Evolutionary conservation across 225 moss, liverwort and hornwort genomes (phyloP).

Genomic region (Bryoerythrophyllum caledonicum): DNA sequence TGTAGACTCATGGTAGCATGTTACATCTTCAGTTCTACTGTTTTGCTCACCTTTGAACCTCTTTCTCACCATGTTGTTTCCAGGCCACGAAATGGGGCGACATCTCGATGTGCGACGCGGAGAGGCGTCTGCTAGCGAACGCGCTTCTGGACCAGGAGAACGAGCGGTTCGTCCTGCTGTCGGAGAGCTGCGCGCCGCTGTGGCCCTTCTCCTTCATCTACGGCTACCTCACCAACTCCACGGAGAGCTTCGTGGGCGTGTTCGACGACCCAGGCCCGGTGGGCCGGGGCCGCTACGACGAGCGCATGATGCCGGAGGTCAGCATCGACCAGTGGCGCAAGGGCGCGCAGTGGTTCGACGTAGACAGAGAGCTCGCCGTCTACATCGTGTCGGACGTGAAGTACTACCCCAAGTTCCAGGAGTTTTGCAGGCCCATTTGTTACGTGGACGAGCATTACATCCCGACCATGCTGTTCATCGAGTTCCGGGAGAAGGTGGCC

Average conservation of each 20-base stretch:
- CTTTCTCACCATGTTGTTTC: background rate
- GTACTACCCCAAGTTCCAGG: constrained; percentile 58
- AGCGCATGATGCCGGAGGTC: constrained; percentile 60
- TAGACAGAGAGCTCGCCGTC: constrained; percentile 45
- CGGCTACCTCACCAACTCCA: constrained; percentile 41
- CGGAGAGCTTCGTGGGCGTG: constrained; percentile 60
- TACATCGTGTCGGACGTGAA: constrained; percentile 53
- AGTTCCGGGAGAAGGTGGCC: constrained; percentile 40
- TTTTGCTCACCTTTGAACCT: too few relatives aligned
- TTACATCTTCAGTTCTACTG: background rate
- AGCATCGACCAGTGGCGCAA: constrained; percentile 60
- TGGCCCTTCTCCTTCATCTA: constrained; percentile 70
- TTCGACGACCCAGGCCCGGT: constrained; percentile 61
- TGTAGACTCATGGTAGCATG: background rate
- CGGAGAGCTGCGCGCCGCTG: constrained; percentile 77
- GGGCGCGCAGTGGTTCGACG: constrained; percentile 66
- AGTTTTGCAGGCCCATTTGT: constrained; percentile 53
- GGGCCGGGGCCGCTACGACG: constrained; percentile 53
- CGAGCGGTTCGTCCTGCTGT: constrained; percentile 73
- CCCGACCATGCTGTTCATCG: constrained; percentile 60
- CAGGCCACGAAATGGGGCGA: constrained; percentile 54
- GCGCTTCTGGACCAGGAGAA: constrained; percentile 76
- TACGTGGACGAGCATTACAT: constrained; percentile 73
- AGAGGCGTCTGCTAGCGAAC: constrained; percentile 77
- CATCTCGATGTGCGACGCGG: constrained; percentile 63